Evolutionary conservation across 805 yeast species (phyloP).

Genomic region (Wickerhamiella bombiphila): DNA sequence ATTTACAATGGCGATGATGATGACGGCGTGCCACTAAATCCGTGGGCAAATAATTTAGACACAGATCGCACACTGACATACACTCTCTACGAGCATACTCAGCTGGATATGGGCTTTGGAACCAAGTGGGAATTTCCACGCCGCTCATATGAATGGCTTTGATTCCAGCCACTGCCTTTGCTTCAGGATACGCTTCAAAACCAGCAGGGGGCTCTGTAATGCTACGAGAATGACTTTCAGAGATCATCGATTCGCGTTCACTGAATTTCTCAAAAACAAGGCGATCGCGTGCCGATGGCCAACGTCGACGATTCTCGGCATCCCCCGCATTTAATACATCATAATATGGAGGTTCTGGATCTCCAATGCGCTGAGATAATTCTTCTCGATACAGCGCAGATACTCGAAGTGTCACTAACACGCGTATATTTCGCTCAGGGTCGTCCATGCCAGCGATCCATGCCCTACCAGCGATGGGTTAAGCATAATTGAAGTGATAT

Average conservation of each 20-base stretch:
- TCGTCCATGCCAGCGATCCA: no score
- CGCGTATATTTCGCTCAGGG: no score
- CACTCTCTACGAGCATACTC: conserved; percentile 51
- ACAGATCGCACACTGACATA: conserved; percentile 68
- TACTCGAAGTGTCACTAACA: not conserved
- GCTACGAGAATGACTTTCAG: no score
- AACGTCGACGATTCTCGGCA: conserved; percentile 2
- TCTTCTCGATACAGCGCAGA: conserved; percentile 5
- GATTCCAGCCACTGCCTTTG: conserved; percentile 35
- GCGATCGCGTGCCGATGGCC: conserved; percentile 10
- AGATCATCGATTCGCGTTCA: no score
- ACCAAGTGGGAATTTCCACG: conserved; percentile 79
- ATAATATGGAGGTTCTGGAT: conserved; percentile 9
- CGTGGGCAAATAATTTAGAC: conserved; percentile 65
- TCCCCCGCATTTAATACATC: conserved; percentile 6
- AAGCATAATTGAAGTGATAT: no score
- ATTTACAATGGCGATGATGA: conserved; percentile 46
- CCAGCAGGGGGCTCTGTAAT: no score
- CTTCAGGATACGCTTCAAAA: no score
- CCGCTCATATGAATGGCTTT: conserved; percentile 55
- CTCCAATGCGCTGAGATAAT: conserved; percentile 9
- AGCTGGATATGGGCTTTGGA: conserved; percentile 83
- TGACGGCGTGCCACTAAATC: conserved; percentile 58
- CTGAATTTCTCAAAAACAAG: conserved; percentile 4
- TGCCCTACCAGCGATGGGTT: no score